These are phyloP conservation scores for Helicostylum pulchrum DNA, from an alignment of 192 early-diverging fungal species.

Conservation along the genomic window DNA sequence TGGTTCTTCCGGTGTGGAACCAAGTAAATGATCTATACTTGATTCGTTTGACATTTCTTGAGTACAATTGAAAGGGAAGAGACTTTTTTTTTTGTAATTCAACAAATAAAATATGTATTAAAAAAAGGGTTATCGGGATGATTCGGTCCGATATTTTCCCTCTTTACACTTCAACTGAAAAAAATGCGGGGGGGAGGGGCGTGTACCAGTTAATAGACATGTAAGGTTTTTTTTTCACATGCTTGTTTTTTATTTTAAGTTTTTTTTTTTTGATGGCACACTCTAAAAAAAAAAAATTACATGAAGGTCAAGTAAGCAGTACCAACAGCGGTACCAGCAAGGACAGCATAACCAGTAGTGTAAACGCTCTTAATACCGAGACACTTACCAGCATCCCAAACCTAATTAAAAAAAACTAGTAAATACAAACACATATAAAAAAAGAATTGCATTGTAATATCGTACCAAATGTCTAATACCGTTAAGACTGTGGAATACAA, in stretches of 20 bases:
- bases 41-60: no score
- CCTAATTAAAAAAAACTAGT: conserved; percentile 28
- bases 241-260: neutral
- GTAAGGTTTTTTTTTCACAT: neutral
- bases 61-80: no score
- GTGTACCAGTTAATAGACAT: neutral
- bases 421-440: neutral
- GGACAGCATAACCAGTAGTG: conserved; percentile 73
- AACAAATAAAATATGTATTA: no score
- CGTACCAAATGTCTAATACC: conserved; percentile 86
- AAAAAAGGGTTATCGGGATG: no score
- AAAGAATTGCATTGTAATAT: conserved; percentile 2
- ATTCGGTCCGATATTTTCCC: no score
- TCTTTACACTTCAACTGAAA: neutral
- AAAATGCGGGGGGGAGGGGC: neutral
- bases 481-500: conserved; percentile 83
- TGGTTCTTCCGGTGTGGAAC: no score
- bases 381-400: conserved; percentile 76
- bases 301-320: conserved; percentile 32
- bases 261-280: conserved; percentile 1
- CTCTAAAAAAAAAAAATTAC: conserved; percentile 5
- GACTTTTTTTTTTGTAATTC: no score
- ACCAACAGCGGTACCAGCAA: conserved; percentile 42
- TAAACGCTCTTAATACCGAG: conserved; percentile 81
- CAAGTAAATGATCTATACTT: no score